Evolutionary conservation across 2,329 filamentous ascomycete species (phyloP).

Genomic region (Lithohypha guttulata): DNA sequence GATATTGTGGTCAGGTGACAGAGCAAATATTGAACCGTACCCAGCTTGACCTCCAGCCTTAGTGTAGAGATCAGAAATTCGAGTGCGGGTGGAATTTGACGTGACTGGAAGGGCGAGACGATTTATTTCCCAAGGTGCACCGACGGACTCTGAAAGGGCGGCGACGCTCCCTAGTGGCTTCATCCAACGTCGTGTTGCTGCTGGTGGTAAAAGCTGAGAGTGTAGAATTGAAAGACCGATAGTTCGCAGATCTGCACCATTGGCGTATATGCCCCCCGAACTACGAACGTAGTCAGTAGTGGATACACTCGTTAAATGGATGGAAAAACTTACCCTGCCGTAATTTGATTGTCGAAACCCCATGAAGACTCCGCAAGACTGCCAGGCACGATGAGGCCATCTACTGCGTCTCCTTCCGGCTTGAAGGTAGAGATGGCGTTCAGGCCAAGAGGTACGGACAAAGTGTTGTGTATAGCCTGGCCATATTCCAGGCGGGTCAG

Average conservation of each 20-base stretch:
- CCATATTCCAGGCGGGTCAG: no score
- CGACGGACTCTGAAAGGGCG: conserved; percentile 27
- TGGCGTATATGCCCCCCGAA: conserved; percentile 36
- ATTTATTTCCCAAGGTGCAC: conserved; percentile 38
- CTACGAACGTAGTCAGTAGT: no score
- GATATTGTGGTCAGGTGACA: conserved; percentile 38
- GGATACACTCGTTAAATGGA: no score
- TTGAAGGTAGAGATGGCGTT: no score
- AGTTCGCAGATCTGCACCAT: conserved; percentile 31
- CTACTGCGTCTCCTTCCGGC: conserved; percentile 28
- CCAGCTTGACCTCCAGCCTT: conserved; percentile 34
- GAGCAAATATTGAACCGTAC: conserved; percentile 29
- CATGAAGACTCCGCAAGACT: conserved; percentile 13
- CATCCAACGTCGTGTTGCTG: conserved; percentile 35
- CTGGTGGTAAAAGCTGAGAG: conserved; percentile 27
- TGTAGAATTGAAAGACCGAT: conserved; percentile 36
- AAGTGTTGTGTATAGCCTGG: no score
- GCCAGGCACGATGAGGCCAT: conserved; percentile 29
- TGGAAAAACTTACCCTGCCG: no score
- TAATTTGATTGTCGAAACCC: conserved; percentile 12
- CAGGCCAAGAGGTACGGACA: no score
- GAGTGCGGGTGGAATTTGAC: conserved; percentile 24
- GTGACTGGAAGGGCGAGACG: conserved; percentile 13
- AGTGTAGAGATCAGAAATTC: conserved; percentile 34
- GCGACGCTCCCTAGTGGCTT: conserved; percentile 32